Conservation (phyloP, 2,329 filamentous ascomycete species). For the Talaromyces islandicus region DNA sequence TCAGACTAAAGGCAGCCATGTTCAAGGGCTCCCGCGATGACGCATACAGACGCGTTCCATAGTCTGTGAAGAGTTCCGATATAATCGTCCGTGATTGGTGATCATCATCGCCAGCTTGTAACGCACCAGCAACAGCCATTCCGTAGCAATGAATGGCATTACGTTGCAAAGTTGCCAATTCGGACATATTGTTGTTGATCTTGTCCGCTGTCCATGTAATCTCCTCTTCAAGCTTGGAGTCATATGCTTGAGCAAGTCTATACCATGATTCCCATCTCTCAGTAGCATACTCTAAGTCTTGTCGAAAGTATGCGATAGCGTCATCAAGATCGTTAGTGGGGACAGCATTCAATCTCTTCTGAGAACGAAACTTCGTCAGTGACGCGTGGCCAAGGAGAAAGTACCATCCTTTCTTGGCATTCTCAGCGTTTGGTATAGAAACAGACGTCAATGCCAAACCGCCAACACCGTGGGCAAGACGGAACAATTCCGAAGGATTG, state of each 20-base stretch:
- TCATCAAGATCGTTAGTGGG: conserved; percentile 80
- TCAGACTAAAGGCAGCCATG: conserved; percentile 60
- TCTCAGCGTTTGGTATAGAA: conserved; percentile 59
- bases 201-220: conserved; percentile 88
- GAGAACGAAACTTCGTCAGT: conserved; percentile 73
- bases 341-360: conserved; percentile 71
- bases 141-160: conserved; percentile 76
- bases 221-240: conserved; percentile 79
- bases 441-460: conserved; percentile 67
- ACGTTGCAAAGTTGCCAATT: conserved; percentile 70
- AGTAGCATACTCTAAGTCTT: conserved; percentile 75
- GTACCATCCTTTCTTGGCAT: conserved; percentile 84
- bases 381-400: conserved; percentile 85
- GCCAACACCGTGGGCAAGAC: conserved; percentile 72
- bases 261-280: conserved; percentile 91
- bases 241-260: conserved; percentile 76
- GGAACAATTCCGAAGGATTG: conserved; percentile 72
- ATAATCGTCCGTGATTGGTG: conserved; percentile 51
- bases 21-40: conserved; percentile 62
- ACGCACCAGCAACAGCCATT: conserved; percentile 60
- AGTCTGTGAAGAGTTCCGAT: conserved; percentile 62
- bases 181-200: conserved; percentile 73
- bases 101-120: conserved; percentile 50
- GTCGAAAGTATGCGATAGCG: conserved; percentile 70
- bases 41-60: conserved; percentile 62